phyloP scores from a whole-genome alignment of 2,329 filamentous ascomycete species.

The Penicillium freii region DNA sequence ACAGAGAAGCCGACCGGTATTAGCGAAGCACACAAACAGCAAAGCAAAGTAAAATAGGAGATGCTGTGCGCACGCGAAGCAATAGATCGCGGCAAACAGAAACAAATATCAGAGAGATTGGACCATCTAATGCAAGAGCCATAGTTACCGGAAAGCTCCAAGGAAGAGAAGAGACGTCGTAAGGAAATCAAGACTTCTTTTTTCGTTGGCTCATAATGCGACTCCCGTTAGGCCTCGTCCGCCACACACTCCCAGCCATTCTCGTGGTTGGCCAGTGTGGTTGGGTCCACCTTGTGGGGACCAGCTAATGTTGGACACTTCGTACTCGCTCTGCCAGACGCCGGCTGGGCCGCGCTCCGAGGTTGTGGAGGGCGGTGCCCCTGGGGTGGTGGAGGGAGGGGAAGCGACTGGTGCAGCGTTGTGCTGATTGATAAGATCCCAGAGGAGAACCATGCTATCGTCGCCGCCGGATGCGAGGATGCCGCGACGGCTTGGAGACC shows the following conservation, averaged over 20 bases:
- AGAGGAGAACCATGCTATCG: slow-evolving; percentile 86
- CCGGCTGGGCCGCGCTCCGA: slow-evolving; percentile 46
- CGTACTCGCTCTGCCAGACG: slow-evolving; percentile 48
- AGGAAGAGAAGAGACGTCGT: slow-evolving; percentile 4
- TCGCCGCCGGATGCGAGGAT: slow-evolving; percentile 89
- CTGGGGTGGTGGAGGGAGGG: slow-evolving; percentile 34
- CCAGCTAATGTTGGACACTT: slow-evolving; percentile 50
- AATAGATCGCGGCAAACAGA: not conserved
- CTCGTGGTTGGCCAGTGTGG: slow-evolving; percentile 32
- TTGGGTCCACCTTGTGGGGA: slow-evolving; percentile 43
- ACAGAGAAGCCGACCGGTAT: not conserved
- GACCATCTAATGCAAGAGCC: slow-evolving; percentile 25
- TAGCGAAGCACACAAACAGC: not conserved
- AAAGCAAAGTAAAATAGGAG: not conserved
- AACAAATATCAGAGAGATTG: slow-evolving; percentile 3
- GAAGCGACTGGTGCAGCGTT: slow-evolving; percentile 48
- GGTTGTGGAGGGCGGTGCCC: slow-evolving; percentile 31
- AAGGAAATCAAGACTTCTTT: slow-evolving; percentile 9
- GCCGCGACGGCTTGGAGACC: slow-evolving; percentile 83
- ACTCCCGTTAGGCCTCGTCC: slow-evolving; percentile 48
- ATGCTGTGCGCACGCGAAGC: not conserved
- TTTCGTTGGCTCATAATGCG: slow-evolving; percentile 31
- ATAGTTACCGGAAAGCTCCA: not conserved
- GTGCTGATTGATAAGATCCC: slow-evolving; percentile 79
- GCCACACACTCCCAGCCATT: slow-evolving; percentile 48